Evolutionary conservation across 768 basidiomycete species (phyloP).

Genomic region (Tylopilus rubrobrunneus): DNA sequence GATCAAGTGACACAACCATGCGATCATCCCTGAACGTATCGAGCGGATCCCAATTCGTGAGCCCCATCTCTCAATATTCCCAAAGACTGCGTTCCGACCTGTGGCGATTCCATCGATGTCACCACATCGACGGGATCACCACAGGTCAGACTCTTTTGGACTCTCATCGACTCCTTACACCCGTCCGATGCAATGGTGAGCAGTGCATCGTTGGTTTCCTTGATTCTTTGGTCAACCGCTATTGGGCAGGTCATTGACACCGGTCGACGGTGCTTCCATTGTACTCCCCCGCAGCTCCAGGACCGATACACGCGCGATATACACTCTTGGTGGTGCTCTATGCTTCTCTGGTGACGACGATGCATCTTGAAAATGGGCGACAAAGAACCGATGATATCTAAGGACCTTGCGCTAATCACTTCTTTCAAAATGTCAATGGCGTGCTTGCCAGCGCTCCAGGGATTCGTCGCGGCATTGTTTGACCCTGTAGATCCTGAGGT

Average conservation of each 20-base stretch:
- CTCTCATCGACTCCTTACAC: slow-evolving; percentile 43
- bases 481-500: slow-evolving; percentile 36
- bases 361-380: too few species aligned
- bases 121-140: slow-evolving; percentile 19
- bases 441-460: slow-evolving; percentile 35
- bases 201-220: not conserved
- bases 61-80: slow-evolving; percentile 18
- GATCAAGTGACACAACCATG: slow-evolving; percentile 19
- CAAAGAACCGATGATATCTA: too few species aligned
- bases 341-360: too few species aligned
- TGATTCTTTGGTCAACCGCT: not conserved
- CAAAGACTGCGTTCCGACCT: too few species aligned
- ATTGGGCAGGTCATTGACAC: slow-evolving; percentile 5
- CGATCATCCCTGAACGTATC: slow-evolving; percentile 43
- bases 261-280: slow-evolving; percentile 26
- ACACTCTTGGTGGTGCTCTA: slow-evolving; percentile 36
- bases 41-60: slow-evolving; percentile 46
- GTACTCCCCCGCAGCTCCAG: slow-evolving; percentile 17
- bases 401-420: not conserved
- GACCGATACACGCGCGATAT: slow-evolving; percentile 21
- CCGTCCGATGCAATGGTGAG: slow-evolving; percentile 39
- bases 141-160: slow-evolving; percentile 26
- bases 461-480: slow-evolving; percentile 39
- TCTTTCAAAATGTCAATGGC: not conserved
- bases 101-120: too few species aligned